These are phyloP conservation scores for Tetrapisispora phaffii DNA, from an alignment of 805 yeast species.

Conservation along the genomic window DNA sequence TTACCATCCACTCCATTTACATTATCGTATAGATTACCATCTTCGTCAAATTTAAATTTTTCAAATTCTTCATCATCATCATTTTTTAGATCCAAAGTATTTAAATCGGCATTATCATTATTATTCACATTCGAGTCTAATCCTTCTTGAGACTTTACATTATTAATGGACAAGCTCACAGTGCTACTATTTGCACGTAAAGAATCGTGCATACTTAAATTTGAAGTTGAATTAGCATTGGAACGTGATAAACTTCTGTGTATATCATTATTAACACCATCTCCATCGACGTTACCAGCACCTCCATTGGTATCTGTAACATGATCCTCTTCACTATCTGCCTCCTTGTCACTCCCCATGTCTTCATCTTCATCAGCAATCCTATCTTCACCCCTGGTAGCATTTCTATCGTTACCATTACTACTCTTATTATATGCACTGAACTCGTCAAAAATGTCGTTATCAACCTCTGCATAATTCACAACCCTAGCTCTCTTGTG, in stretches of 20 bases:
- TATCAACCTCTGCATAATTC: conserved; percentile 78
- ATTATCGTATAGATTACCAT: not conserved
- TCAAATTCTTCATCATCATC: not conserved
- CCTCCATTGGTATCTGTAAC: not conserved
- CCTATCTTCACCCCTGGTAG: not conserved
- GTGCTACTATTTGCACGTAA: not conserved
- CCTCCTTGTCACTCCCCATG: not conserved
- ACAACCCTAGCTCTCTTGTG: conserved; percentile 67
- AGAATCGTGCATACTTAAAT: conserved; percentile 1
- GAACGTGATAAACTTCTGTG: not conserved
- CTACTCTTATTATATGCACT: conserved; percentile 21
- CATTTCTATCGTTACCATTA: conserved; percentile 1
- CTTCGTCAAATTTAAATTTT: conserved; percentile 5
- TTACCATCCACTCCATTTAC: not conserved
- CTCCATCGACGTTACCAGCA: not conserved
- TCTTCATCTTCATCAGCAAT: not conserved
- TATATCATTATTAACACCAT: not conserved
- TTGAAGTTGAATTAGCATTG: not conserved
- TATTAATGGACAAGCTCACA: not conserved
- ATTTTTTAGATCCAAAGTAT: conserved; percentile 3
- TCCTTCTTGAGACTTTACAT: not conserved
- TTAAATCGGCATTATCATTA: not conserved
- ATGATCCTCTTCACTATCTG: not conserved
- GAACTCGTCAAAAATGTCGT: conserved; percentile 44
- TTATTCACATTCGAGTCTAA: conserved; percentile 1